phyloP scores from a whole-genome alignment of 305 asterid genomes.

The Solanum hybrid region DNA sequence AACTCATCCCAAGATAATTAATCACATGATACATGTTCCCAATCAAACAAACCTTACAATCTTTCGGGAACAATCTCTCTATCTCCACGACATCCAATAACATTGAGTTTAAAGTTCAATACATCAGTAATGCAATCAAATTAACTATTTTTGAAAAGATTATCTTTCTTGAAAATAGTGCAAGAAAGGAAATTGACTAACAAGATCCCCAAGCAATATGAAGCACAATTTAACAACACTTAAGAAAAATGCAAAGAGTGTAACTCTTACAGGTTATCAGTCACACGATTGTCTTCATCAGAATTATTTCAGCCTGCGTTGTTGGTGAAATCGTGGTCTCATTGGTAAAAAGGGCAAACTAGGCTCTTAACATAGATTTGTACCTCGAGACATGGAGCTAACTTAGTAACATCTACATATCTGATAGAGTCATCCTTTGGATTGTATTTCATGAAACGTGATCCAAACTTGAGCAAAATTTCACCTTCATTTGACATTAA shows the following conservation, averaged over 20 bases:
- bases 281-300: not conserved
- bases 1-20: not conserved
- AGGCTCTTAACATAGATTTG: not conserved
- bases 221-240: not conserved
- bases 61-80: not conserved
- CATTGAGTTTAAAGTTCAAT: not conserved
- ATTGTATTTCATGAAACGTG: not conserved
- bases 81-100: rapidly evolving
- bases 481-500: not conserved
- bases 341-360: not conserved
- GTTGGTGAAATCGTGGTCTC: not conserved
- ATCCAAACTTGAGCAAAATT: not conserved
- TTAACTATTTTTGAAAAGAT: not conserved
- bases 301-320: not conserved
- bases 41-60: not conserved
- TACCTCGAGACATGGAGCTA: not conserved
- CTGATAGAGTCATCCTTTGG: not conserved
- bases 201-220: not conserved
- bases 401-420: not conserved
- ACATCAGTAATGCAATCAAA: not conserved
- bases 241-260: not conserved
- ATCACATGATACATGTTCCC: not conserved
- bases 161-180: not conserved
- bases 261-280: not conserved
- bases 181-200: not conserved